Evolutionary conservation across 2,329 filamentous ascomycete genomes (phyloP).

Genomic region (Fonsecaea pugnacius): DNA sequence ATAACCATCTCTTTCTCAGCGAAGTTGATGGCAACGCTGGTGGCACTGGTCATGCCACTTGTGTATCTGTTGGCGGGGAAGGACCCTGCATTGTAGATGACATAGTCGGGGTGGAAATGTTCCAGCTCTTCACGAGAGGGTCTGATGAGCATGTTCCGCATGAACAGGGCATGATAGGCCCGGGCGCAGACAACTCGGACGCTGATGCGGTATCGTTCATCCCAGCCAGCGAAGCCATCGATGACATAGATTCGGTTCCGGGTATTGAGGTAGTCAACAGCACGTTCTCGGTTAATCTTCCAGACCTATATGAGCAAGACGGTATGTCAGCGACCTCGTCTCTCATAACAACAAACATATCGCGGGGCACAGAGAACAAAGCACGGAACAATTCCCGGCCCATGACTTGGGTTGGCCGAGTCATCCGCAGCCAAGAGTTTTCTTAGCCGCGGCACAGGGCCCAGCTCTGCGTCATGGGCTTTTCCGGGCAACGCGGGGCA

Average conservation of each 20-base stretch:
- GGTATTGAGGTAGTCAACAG: conserved; percentile 98
- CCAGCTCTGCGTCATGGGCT: conserved; percentile 27
- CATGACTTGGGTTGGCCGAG: conserved; percentile 14
- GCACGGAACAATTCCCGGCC: conserved; percentile 2
- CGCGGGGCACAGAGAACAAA: neutral
- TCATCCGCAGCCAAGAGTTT: conserved; percentile 26
- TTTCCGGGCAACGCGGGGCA: conserved; percentile 29
- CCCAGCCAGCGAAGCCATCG: conserved; percentile 97
- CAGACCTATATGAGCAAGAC: conserved; percentile 70
- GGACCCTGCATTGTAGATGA: conserved; percentile 98
- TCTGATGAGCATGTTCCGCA: conserved; percentile 99
- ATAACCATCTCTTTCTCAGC: conserved; percentile 99
- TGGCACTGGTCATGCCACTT: conserved; percentile 97
- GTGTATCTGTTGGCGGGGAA: conserved; percentile 99
- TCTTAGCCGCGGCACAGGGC: conserved; percentile 17
- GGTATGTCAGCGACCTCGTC: neutral
- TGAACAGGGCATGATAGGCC: conserved; percentile 99
- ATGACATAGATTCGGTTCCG: conserved; percentile 98
- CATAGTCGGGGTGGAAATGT: conserved; percentile 98
- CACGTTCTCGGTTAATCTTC: conserved; percentile 99
- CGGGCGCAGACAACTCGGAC: conserved; percentile 98
- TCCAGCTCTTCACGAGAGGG: conserved; percentile 88
- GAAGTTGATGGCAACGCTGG: conserved; percentile 98
- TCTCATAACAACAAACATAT: neutral
- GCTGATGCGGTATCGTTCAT: conserved; percentile 95